Evolutionary conservation across 768 basidiomycete species (phyloP), one percentile per base, ranked within the genome.

Genomic region (Vararia minispora): DNA sequence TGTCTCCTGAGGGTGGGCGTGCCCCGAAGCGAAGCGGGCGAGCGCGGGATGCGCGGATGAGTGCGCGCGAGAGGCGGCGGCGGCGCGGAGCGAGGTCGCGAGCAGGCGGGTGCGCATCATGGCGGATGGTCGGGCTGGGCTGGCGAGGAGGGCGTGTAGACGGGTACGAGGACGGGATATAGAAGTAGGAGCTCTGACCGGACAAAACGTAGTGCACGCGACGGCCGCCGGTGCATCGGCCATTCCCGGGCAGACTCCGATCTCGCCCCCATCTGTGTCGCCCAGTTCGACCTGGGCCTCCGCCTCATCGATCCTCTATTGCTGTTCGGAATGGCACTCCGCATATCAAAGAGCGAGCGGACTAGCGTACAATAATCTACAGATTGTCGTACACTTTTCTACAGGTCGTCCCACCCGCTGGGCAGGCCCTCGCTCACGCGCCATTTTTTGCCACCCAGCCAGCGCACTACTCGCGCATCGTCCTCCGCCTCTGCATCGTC

Each of bases 1-100:
- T 13, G 84, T 73, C 66, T 97, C 92, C 60, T 89, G 80, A 45
- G 79, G 75, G 63, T 89, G 88, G 28, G 71, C 74, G 55, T 63
- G 63, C n/a, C n/a, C n/a, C 33, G 73, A 68, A 28, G 65, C 62
- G 23, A 60, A 58, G 52, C 79, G 74, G 45, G 65, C 54, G 51
- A 74, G 58, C 39, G 62, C 48, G 31, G 71, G 65, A 18, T 42
- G 57, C 45, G 43, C 68, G n/a, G n/a, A n/a, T n/a, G n/a, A n/a
- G 60, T 53, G 63, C 56, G 45, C 59, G 52, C 44, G 53, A 47
- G 60, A 54, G 40, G 65, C 50, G 38, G 78, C 72, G 46, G 76
- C 72, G 36, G 72, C 67, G 49, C 80, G 79, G 55, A 84, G 66
- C 58, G 72, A 63, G 58, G 70, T 66, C 61, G 76, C 64, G 52